Evolutionary conservation across 2,329 filamentous ascomycete species (phyloP).

Genomic region (Phyllosticta citriasiana): DNA sequence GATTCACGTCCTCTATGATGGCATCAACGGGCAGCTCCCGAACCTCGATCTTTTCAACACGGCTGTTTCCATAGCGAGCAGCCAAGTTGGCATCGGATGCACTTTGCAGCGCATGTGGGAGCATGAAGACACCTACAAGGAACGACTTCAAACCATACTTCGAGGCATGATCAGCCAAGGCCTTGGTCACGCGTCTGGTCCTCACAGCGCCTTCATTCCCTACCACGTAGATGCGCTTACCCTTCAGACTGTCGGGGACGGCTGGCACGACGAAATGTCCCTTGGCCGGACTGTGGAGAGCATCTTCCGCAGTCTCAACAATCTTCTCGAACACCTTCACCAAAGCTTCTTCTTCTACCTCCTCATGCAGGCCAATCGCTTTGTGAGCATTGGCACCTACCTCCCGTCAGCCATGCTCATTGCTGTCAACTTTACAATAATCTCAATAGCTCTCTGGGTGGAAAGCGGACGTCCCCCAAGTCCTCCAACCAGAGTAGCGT

Average conservation of each 20-base stretch:
- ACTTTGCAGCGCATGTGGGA: constrained; percentile 78
- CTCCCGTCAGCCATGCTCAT: constrained; percentile 95
- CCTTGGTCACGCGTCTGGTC: constrained; percentile 76
- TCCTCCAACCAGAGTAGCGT: constrained; percentile 18
- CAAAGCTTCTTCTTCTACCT: constrained; percentile 99
- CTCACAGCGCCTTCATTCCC: constrained; percentile 92
- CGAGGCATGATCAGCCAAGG: constrained; percentile 89
- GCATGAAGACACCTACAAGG: constrained; percentile 66
- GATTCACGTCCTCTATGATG: constrained; percentile 87
- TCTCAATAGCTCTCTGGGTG: constrained; percentile 89
- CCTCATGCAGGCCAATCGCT: constrained; percentile 80
- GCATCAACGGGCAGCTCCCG: constrained; percentile 87
- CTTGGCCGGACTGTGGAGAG: constrained; percentile 84
- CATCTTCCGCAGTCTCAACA: constrained; percentile 87
- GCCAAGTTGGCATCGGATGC: constrained; percentile 83
- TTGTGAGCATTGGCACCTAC: constrained; percentile 97
- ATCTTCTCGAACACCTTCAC: constrained; percentile 89
- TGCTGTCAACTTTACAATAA: constrained; percentile 89
- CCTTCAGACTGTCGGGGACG: constrained; percentile 76
- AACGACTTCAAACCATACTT: constrained; percentile 78
- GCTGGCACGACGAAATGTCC: constrained; percentile 97
- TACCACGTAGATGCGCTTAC: constrained; percentile 97
- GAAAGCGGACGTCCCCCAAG: constrained; percentile 53
- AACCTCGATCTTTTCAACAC: constrained; percentile 96
- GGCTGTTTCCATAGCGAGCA: constrained; percentile 73